These are phyloP conservation scores for Pseudogymnoascus sp. DNA, from an alignment of 2,329 filamentous ascomycete genomes.

Conservation along the genomic window DNA sequence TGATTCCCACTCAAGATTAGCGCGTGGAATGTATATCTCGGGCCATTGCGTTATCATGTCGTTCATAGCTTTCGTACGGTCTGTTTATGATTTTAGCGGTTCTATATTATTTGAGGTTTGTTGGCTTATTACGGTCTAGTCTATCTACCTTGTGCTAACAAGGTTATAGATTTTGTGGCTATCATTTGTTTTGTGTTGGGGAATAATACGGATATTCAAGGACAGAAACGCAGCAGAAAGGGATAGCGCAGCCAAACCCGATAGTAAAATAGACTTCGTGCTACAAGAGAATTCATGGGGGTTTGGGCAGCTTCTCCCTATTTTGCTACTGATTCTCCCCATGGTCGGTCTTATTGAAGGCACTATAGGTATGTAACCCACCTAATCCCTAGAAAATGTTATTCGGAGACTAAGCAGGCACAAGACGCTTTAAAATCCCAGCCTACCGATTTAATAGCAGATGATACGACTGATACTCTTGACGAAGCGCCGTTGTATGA, in stretches of 20 bases:
- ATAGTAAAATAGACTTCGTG: not conserved
- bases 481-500: not conserved
- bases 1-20: not conserved
- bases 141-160: not conserved
- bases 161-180: not conserved
- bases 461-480: not conserved
- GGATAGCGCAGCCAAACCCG: not conserved
- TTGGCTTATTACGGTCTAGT: not conserved
- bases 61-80: not conserved
- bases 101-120: not conserved
- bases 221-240: not conserved
- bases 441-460: not conserved
- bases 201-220: not conserved
- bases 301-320: not conserved
- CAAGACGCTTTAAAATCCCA: not conserved
- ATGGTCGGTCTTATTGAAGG: not conserved
- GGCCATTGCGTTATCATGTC: not conserved
- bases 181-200: not conserved
- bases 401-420: not conserved
- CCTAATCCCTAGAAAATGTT: not conserved
- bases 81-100: not conserved
- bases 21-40: not conserved
- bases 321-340: not conserved
- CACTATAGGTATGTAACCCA: not conserved
- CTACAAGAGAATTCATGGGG: not conserved